These are phyloP conservation scores for Marasmius fiardii DNA, from an alignment of 1,284 basidiomycete species.

Conservation along the genomic window DNA sequence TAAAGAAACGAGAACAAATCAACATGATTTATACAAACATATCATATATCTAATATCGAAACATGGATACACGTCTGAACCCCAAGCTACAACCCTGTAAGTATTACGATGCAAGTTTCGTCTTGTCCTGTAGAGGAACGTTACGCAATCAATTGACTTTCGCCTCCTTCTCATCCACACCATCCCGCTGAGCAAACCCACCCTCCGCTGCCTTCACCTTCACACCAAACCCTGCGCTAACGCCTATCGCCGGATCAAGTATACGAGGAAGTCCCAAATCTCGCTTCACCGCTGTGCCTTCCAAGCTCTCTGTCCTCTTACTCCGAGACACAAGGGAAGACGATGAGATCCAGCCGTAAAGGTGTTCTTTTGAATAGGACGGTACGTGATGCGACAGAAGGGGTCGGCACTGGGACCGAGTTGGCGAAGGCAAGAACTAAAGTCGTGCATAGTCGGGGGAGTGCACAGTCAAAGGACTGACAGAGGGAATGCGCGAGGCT, in stretches of 20 bases:
- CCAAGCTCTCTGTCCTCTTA: not conserved
- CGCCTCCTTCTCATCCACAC: constrained; percentile 7
- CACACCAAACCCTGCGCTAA: not conserved
- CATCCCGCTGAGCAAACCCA: constrained; percentile 12
- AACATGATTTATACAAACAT: too few species aligned
- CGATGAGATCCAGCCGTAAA: constrained; percentile 16
- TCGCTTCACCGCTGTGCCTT: not conserved
- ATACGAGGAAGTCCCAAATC: not conserved
- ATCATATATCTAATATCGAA: too few species aligned
- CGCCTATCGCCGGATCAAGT: not conserved
- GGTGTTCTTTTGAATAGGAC: constrained; percentile 24
- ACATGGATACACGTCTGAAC: too few species aligned
- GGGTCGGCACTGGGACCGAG: constrained; percentile 18
- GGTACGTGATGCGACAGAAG: constrained; percentile 20
- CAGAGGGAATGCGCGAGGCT: constrained; percentile 26
- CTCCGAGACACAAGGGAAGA: not conserved
- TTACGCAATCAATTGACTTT: constrained; percentile 11
- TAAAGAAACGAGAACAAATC: too few species aligned
- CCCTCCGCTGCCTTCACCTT: constrained; percentile 6
- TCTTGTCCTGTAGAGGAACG: constrained; percentile 8
- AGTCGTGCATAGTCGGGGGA: not conserved
- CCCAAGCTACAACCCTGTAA: too few species aligned
- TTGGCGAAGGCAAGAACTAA: not conserved
- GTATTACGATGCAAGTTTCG: constrained; percentile 10
- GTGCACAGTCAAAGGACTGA: constrained; percentile 24